Base-by-base conservation (phyloP, 805 yeast species). In the Blastobotrys chiropterorum region DNA sequence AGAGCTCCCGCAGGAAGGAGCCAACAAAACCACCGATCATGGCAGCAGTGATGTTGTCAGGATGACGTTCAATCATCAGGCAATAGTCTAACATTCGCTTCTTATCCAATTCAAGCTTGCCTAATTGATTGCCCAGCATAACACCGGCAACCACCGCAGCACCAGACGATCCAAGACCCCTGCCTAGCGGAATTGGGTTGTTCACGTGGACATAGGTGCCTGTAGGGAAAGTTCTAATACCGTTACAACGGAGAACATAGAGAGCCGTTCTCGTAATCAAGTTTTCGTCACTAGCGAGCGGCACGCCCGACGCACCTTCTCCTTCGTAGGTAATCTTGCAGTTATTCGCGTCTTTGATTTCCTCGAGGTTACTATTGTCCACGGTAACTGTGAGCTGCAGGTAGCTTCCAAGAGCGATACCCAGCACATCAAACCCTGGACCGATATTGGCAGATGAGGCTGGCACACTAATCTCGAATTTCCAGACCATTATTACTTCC, bases 11-110 rank as follows among this genome's bases (percentile, higher is more conserved):
- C 64, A 94, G 77, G 69, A 86, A 94, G 2, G 97, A 89, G 44
- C 99, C 99, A 42, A 90, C 96, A 68, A 94, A 94, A 1, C 99
- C 97, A 54, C 99, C 99, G 83, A 90, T 85, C 96, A 94, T 89
- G 38, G 99, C 96, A 31, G 99, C 99, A 11, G 97, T 89, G 63
- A 94, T 90, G 69, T 94, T 94, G 71, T 94, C 99, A 38, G 99
- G 99, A 64, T 94, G 99, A 67, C 98, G 83, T 73, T 94, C 99
- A 59, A 94, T 90, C 94, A 94, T 87, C 61, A 94, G 77, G 68
- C 97, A 89, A 74, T 86, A 94, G 69, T 94, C 99, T 62, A 94
- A 74, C 82, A 94, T 78, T 61, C 98, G 77, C 61, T 80, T 83
- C 69, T 86, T 90, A 47, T 83, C 72, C 54, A 90, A 80, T 1